Evolutionary conservation across 345 rosid species (phyloP), one percentile per base, ranked within the genome.

Genomic region (Cardamine chenopodiifolia): DNA sequence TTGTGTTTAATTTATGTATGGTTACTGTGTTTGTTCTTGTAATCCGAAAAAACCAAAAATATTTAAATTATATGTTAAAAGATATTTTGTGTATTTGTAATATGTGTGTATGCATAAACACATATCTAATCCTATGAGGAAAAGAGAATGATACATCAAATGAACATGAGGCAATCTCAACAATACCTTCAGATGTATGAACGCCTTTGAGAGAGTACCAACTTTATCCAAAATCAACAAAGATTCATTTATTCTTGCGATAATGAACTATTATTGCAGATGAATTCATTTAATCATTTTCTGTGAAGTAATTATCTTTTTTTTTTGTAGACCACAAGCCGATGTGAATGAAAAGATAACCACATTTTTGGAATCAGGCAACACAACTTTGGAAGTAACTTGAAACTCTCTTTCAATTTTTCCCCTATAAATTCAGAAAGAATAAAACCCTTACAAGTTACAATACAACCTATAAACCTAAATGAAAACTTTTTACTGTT

Each of bases 161-260:
- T 22, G 50, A 39, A 3, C 1, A 4, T 2, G 31, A 39, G 49
- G 14, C 49, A 39, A 23, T 22, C 50, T 40, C 32, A 40, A 8
- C 20, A 22, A 22, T 8, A 62, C 7, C 20, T 14, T 40, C 20
- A 8, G 13, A 39, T 64, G 39, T 32, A 65, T 73, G 65, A 65
- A 44, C 49, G 28, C 15, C 0, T 23, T 54, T 45, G 47, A 54
- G 19, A 31, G 13, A 61, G 14, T 22, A 39, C 40, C 15, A 14
- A 8, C 1, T 49, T 50, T 26, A 56, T 32, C n/a, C 66, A 22
- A 44, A 65, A 56, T 34, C 71, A 73, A 12, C 35, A 3, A 54
- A 73, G 77, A 72, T 73, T 55, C 23, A 47, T 58, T 23, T 5
- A 15, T 70, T 45, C 57, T 32, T 55, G 3, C 7, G 14, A 54